Conservation (phyloP, 2,329 filamentous ascomycete species). For the Thielaviopsis musarum region DNA sequence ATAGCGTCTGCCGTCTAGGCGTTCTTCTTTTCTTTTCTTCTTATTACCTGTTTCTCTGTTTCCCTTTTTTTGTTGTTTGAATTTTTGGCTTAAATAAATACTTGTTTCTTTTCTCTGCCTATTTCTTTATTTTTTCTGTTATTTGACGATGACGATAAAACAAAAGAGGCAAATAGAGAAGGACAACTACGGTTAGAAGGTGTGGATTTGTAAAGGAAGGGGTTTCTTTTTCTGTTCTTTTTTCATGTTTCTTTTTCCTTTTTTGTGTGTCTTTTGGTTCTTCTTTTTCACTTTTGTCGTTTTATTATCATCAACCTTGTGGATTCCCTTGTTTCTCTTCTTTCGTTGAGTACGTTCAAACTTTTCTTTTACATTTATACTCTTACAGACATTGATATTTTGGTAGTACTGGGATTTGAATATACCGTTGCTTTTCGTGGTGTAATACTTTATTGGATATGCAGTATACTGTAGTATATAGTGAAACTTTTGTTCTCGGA, state of each 20-base stretch:
- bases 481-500: too few species aligned
- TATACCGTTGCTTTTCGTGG: neutral
- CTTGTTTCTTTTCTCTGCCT: constrained; percentile 13
- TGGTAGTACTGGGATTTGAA: neutral
- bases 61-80: constrained; percentile 13
- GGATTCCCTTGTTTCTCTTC: neutral
- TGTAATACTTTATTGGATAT: too few species aligned
- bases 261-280: neutral
- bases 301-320: neutral
- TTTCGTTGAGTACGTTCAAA: neutral
- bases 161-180: neutral
- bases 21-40: constrained; percentile 17
- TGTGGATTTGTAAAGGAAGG: neutral
- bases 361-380: neutral
- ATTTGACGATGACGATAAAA: neutral
- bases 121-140: constrained; percentile 11
- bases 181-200: neutral
- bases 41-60: constrained; percentile 13
- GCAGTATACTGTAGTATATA: neutral
- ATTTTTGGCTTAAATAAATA: constrained; percentile 21
- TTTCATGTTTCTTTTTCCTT: neutral
- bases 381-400: neutral
- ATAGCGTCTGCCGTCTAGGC: constrained; percentile 14
- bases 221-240: neutral
- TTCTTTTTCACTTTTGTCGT: neutral